phyloP scores from a whole-genome alignment of 495 filamentous ascomycete genomes.

The Talaromyces wortmannii region DNA sequence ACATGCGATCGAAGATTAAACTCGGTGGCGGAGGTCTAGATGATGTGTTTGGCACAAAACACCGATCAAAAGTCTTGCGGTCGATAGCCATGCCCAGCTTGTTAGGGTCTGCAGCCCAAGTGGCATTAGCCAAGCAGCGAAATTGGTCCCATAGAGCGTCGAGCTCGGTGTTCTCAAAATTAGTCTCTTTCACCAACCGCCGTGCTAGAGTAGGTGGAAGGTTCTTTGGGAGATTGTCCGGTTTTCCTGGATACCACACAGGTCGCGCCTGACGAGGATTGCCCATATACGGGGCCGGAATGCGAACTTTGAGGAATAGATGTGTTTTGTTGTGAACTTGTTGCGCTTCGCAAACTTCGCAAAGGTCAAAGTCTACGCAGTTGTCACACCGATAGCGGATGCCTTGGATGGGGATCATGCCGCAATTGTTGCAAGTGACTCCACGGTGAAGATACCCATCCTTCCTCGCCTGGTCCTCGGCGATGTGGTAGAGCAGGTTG shows the following conservation, averaged over 20 bases:
- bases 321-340: conserved; percentile 86
- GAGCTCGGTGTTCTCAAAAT: conserved; percentile 74
- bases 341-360: conserved; percentile 80
- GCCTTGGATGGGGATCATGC: conserved; percentile 78
- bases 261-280: conserved; percentile 64
- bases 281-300: conserved; percentile 63
- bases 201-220: conserved; percentile 57
- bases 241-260: conserved; percentile 88
- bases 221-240: conserved; percentile 54
- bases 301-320: conserved; percentile 87
- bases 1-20: conserved; percentile 91
- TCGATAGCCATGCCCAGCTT: conserved; percentile 78
- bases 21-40: conserved; percentile 71
- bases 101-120: conserved; percentile 79
- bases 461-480: conserved; percentile 69
- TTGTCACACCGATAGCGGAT: conserved; percentile 89
- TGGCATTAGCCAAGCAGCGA: conserved; percentile 78
- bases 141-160: conserved; percentile 97
- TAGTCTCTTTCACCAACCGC: conserved; percentile 62
- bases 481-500: conserved; percentile 69
- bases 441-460: conserved; percentile 92
- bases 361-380: conserved; percentile 87
- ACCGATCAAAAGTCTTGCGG: conserved; percentile 81
- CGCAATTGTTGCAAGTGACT: conserved; percentile 86
- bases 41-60: conserved; percentile 77